Base-by-base conservation (phyloP, 2,329 filamentous ascomycete genomes). In the Fusarium sarcochroum region DNA sequence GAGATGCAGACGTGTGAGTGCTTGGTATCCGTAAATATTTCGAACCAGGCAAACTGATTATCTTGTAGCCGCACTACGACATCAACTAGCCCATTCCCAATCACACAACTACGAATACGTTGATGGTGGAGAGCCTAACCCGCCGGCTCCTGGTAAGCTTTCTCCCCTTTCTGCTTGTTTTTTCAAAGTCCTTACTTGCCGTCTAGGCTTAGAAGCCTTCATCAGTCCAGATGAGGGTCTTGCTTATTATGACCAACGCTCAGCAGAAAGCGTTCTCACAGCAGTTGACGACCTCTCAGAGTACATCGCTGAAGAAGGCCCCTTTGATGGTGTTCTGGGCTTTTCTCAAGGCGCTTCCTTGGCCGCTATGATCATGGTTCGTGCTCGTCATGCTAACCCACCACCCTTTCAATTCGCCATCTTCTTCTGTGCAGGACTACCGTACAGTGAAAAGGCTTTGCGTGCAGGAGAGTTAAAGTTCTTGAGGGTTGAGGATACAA, bases 1-100 rank as follows among this genome's bases (percentile, higher is more conserved):
- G 52, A 50, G 44, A 56, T 56, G 52, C 52, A 56, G 25, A 56
- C 52, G 2, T 56, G 52, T 56, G 49, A 17, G 20, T 25, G 14
- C 6, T 35, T 15, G 7, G 8, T 10, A 17, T 17, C 7, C 32
- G 17, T 35, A 17, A 3, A 7, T 17, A 3, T 0, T 40, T 4
- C 1, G 10, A 13, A 32, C 7, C 15, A 14, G 14, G 17, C 18
- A 30, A 7, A 50, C 17, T 50, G 25, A 56, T 20, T 7, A 13
- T 1, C 9, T 20, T 34, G 34, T 9, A 56, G 52, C 52, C 9
- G 52, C 52, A 3, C 44, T 56, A 18, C 44, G 52, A n/a, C 44
- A 56, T 41, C 52, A 56, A 11, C 44, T 56, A 3, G 5, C 35
- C 25, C 52, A 56, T 20, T 56, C 52, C 11, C 52, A 56, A 20